A percentile compares a stretch with the other conserved stretches of the same genome.
Conservation (phyloP, 1,284 basidiomycete genomes). For the Meira nashicola region DNA sequence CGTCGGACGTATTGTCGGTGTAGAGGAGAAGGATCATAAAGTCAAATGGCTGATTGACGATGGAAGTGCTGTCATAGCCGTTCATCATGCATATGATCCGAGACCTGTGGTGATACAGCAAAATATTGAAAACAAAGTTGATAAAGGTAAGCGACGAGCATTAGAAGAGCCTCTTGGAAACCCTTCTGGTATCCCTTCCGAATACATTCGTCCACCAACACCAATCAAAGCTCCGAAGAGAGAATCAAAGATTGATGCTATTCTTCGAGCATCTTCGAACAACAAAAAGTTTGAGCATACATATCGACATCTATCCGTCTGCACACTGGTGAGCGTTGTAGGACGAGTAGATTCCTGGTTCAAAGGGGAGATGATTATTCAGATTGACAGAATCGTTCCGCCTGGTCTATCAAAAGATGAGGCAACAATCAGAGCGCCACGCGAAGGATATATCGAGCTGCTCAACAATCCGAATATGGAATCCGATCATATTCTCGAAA, state of each 20-base stretch:
- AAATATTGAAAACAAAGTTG: background rate
- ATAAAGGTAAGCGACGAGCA: constrained; percentile 1
- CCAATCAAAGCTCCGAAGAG: background rate
- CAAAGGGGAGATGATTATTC: background rate
- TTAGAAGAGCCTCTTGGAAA: background rate
- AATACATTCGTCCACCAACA: constrained; percentile 2
- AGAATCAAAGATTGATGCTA: background rate
- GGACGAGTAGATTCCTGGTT: constrained; percentile 2
- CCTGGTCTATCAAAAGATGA: background rate
- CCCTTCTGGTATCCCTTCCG: constrained; percentile 1
- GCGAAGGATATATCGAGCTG: constrained; percentile 3
- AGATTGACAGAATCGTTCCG: background rate
- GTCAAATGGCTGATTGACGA: constrained; percentile 7
- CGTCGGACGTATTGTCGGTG: background rate
- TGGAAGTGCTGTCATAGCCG: constrained; percentile 6
- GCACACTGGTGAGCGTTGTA: background rate
- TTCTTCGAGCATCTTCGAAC: background rate
- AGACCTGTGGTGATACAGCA: background rate
- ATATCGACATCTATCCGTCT: background rate
- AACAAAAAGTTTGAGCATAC: background rate
- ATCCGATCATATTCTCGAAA: background rate
- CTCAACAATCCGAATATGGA: constrained; percentile 6
- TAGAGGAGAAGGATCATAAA: constrained; percentile 6
- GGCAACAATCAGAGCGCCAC: background rate
- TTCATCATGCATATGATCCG: background rate